Conservation (phyloP, 2,329 filamentous ascomycete genomes). For the Pestalotiopsis sp. region DNA sequence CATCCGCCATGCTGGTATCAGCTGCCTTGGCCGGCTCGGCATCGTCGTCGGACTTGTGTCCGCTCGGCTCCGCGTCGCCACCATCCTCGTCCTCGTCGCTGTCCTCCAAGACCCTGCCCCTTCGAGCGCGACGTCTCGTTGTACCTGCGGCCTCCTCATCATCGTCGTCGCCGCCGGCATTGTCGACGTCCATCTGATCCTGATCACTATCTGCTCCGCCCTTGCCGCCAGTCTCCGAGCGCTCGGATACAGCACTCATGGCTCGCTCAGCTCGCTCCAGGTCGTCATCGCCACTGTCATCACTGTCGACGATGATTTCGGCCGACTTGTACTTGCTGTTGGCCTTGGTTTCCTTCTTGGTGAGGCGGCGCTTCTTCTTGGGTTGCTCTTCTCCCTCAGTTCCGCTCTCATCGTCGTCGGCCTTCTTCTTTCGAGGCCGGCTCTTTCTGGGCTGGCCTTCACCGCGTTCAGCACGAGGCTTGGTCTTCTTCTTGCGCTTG, state of each 20-base stretch:
- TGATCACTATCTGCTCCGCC: slow-evolving; percentile 25
- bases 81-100: slow-evolving; percentile 55
- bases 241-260: slow-evolving; percentile 34
- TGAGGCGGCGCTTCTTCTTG: slow-evolving; percentile 64
- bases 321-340: slow-evolving; percentile 78
- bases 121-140: slow-evolving; percentile 44
- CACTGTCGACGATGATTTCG: slow-evolving; percentile 81
- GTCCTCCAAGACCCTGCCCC: slow-evolving; percentile 55
- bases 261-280: slow-evolving; percentile 49
- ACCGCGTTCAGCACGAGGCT: slow-evolving; percentile 31
- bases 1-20: slow-evolving; percentile 37
- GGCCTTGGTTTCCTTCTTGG: slow-evolving; percentile 44
- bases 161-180: slow-evolving; percentile 39
- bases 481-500: slow-evolving; percentile 73
- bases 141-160: slow-evolving; percentile 52
- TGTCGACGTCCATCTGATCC: slow-evolving; percentile 19
- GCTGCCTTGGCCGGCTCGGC: slow-evolving; percentile 22
- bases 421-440: slow-evolving; percentile 60
- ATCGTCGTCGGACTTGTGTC: neutral
- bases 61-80: slow-evolving; percentile 15
- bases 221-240: slow-evolving; percentile 33
- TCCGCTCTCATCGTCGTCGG: slow-evolving; percentile 52
- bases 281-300: slow-evolving; percentile 48
- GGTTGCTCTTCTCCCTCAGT: slow-evolving; percentile 55
- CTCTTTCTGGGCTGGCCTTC: slow-evolving; percentile 42